Evolutionary conservation across 1,284 basidiomycete genomes (phyloP), one percentile per base, ranked within the genome.

Genomic region (Tylopilus sp.): DNA sequence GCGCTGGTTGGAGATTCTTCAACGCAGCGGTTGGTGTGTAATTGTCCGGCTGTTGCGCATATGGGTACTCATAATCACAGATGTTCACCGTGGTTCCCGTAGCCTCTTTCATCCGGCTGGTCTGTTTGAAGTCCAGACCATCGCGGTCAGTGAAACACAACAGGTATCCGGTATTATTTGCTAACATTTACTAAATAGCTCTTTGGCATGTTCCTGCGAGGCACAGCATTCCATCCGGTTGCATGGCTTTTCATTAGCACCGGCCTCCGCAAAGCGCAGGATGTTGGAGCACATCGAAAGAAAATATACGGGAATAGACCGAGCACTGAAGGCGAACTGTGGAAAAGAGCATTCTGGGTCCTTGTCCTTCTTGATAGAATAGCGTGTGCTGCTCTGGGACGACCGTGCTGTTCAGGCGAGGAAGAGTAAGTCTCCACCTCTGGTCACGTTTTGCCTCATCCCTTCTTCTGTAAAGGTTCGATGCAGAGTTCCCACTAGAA

Each of bases 301-400:
- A 80, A 77, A 49, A 70, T 81, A 0, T 85, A 85, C 53, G 70
- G 72, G 20, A 63, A 64, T 9, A 68, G 67, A 50, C 73, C 77
- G 9, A 80, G 71, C 29, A 66, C 76, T 1, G 79, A 88, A 36
- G 80, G 84, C 37, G 89, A 92, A 58, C 73, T 90, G 8, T 90
- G 86, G 81, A 91, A 88, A 65, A 82, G 91, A 29, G 85, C 85
- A 0, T 93, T 93, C 67, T 93, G 90, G 90, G 70, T 73, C 45
- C 72, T 83, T 8, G 76, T 86, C 19, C 73, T 78, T 4, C 77
- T 83, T 48, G 88, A 90, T 58, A 80, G 87, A 26, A 69, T 86
- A 33, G 78, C 77, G 19, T 86, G 85, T 55, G 81, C 83, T 19
- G 74, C 75, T 26, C 75, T 92, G 26, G 93, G 92, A 13, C 76